These are phyloP conservation scores for Erucastrum elatum DNA, from an alignment of 345 rosid species.

Conservation along the genomic window DNA sequence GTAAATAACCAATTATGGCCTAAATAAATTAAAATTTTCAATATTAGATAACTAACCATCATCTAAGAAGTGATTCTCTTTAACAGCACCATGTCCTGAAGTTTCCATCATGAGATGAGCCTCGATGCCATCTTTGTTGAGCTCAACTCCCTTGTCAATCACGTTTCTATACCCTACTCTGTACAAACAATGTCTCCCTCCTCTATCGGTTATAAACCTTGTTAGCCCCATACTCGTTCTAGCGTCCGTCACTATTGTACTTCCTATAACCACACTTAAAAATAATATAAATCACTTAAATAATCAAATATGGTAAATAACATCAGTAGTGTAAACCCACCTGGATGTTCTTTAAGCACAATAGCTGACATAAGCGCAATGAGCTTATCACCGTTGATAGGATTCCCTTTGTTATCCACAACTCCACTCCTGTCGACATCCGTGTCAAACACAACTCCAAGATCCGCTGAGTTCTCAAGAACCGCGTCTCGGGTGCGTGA, in stretches of 20 bases:
- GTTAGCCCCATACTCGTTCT: conserved; percentile 82
- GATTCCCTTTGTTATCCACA: conserved; percentile 74
- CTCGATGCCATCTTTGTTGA: no score
- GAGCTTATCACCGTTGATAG: conserved; percentile 87
- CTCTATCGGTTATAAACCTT: conserved; percentile 64
- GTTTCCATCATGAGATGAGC: no score
- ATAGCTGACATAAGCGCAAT: conserved; percentile 84
- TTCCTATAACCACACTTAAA: conserved; percentile 24
- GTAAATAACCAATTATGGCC: neutral
- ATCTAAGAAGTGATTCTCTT: no score
- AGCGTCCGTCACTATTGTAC: conserved; percentile 80
- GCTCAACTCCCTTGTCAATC: no score
- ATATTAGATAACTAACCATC: conserved; percentile 51
- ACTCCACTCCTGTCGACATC: conserved; percentile 97
- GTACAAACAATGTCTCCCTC: conserved; percentile 87
- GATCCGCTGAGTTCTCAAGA: conserved; percentile 67
- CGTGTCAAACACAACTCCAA: conserved; percentile 91
- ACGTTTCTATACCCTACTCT: no score
- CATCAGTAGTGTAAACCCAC: conserved; percentile 25
- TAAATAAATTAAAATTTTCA: neutral
- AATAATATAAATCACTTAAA: neutral
- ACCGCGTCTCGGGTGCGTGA: conserved; percentile 77
- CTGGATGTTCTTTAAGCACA: no score
- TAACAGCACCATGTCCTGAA: no score
- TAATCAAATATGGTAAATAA: neutral